Conservation (phyloP, 352 stramenopile genomes). For the Elongisporangium anandrum region DNA sequence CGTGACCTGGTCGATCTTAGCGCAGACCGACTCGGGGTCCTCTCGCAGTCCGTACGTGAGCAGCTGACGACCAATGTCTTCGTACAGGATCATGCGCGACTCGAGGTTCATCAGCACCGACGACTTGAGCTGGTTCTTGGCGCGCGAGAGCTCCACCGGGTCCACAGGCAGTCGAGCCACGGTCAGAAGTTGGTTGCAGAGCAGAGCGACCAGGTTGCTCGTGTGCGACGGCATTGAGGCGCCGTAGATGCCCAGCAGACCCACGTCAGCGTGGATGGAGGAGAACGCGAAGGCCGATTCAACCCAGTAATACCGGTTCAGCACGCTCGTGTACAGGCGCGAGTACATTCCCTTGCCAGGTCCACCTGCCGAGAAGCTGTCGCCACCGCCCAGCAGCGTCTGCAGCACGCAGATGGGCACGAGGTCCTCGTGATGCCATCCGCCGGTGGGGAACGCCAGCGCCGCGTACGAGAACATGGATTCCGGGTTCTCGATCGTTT, state of each 20-base stretch:
- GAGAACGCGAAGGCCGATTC: constrained; percentile 97
- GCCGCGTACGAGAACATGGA: constrained; percentile 88
- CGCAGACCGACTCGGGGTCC: constrained; percentile 80
- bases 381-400: constrained; percentile 96
- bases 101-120: constrained; percentile 99
- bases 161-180: constrained; percentile 79
- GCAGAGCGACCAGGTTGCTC: constrained; percentile 89
- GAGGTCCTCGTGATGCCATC: constrained; percentile 96
- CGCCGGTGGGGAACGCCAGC: constrained; percentile 94
- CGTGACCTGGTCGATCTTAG: constrained; percentile 87
- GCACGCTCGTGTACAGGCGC: constrained; percentile 95
- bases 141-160: constrained; percentile 89
- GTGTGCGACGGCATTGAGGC: constrained; percentile 78
- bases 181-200: constrained; percentile 92
- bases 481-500: constrained; percentile 63
- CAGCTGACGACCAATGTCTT: constrained; percentile 98
- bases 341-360: constrained; percentile 99
- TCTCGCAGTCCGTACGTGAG: constrained; percentile 95
- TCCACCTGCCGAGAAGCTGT: constrained; percentile 98
- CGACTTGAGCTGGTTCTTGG: constrained; percentile 99
- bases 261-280: constrained; percentile 93
- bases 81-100: constrained; percentile 96
- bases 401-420: constrained; percentile 97
- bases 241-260: constrained; percentile 95
- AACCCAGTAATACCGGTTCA: constrained; percentile 98